phyloP scores from a whole-genome alignment of 371 early-diverging fungal genomes.

The Zopfochytrium polystomum region DNA sequence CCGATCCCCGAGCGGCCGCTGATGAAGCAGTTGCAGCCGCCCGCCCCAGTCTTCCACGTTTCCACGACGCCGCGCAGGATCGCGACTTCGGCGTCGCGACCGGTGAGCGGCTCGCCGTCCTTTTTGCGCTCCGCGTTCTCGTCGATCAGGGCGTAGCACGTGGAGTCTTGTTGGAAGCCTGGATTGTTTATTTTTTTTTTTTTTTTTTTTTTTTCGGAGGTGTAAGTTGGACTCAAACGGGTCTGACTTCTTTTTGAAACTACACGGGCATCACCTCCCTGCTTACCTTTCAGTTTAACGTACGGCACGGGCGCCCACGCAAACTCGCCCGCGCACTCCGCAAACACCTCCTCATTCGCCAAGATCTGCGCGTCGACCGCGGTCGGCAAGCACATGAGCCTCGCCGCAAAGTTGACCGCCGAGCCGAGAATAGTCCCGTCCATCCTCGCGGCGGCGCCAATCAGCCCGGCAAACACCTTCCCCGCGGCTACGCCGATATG shows the following conservation, averaged over 20 bases:
- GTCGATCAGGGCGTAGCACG: too few species aligned
- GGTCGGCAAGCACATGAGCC: conserved; percentile 18
- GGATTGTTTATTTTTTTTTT: too few species aligned
- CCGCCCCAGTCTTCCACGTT: conserved; percentile 3
- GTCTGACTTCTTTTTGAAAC: too few species aligned
- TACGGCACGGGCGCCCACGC: too few species aligned
- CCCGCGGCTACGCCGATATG: conserved; percentile 12
- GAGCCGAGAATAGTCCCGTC: conserved; percentile 15
- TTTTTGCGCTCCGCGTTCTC: background rate
- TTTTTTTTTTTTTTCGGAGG: too few species aligned
- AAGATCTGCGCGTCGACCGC: too few species aligned
- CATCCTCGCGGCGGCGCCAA: conserved; percentile 8
- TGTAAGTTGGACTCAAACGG: too few species aligned
- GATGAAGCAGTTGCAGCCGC: conserved; percentile 5
- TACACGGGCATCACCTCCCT: too few species aligned
- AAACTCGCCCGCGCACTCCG: too few species aligned
- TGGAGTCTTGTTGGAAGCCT: too few species aligned
- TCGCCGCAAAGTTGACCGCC: conserved; percentile 13
- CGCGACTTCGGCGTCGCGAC: conserved; percentile 9
- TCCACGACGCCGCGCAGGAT: conserved; percentile 1
- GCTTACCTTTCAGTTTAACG: too few species aligned
- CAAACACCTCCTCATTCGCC: too few species aligned
- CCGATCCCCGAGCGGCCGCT: conserved; percentile 17
- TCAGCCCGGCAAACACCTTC: conserved; percentile 18
- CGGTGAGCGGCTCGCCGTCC: conserved; percentile 4